Evolutionary conservation across 257 asterid species (phyloP), one percentile per base, ranked within the genome.

Genomic region (Nicotiana noctiflora): DNA sequence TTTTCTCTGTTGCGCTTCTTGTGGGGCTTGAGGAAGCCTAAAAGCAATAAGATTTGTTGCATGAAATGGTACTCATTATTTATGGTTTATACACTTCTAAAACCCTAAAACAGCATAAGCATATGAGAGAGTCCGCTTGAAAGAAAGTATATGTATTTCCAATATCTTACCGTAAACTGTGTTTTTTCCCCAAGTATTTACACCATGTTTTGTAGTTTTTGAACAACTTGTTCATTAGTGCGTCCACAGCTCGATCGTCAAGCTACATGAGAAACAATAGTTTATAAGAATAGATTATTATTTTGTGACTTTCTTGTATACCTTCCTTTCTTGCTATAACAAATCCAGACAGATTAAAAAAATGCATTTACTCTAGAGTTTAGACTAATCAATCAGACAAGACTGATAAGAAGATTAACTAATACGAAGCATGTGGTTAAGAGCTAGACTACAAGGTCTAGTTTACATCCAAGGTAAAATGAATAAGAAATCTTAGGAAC

Each of bases 121-220:
- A 57, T 67, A 34, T 67, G 68, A 57, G 51, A 82, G 29, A 61
- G 10, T 46, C 68, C 8, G n/a, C 68, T 75, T 65, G 56, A 52
- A 82, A 76, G 53, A 29, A 40, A 51, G 70, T 18, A 23, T 82
- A 70, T 44, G 77, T 6, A 70, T 25, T 64, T 31, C 40, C 52
- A 64, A 77, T 80, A 86, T 81, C 86, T 86, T 85, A 96, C 99
- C 98, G 87, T 82, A 96, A 90, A 91, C 98, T 92, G 90, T 94
- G 99, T 80, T 90, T 93, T 84, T 90, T 88, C 56, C 98, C 99
- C 91, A 96, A 88, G 85, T 92, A 96, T 84, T 92, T 96, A 79
- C 99, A 96, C 99, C 99, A 96, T 40, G 93, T 89, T 89, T 94
- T 96, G 92, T 96, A 96, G 90, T 96, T 96, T 90, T 92, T 96